Evolutionary conservation across 108 stramenopile genomes (phyloP).

Genomic region (Schizochytrium sp.): DNA sequence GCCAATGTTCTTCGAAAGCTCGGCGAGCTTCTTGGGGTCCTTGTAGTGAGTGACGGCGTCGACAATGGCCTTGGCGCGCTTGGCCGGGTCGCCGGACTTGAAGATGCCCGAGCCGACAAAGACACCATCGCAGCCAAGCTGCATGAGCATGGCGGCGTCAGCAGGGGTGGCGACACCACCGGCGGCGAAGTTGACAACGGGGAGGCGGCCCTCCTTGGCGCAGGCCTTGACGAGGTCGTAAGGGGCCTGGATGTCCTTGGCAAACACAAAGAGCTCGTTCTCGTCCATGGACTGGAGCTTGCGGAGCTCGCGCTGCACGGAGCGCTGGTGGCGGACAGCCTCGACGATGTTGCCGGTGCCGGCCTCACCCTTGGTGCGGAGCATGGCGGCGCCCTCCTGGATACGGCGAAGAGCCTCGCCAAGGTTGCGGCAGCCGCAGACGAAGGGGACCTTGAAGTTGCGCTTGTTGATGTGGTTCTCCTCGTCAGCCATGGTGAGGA

Average conservation of each 20-base stretch:
- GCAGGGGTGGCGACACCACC: conserved; percentile 98
- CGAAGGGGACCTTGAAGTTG: conserved; percentile 92
- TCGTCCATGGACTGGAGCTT: conserved; percentile 73
- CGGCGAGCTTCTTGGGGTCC: conserved; percentile 90
- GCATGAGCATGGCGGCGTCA: conserved; percentile 99
- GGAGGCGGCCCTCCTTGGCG: conserved; percentile 78
- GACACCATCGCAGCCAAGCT: conserved; percentile 96
- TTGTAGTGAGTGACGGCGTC: conserved; percentile 90
- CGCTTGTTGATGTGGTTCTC: conserved; percentile 97
- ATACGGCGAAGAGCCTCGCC: conserved; percentile 93
- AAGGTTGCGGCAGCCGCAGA: conserved; percentile 96
- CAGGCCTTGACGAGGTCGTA: conserved; percentile 79
- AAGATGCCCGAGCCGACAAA: conserved; percentile 98
- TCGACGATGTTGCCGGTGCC: conserved; percentile 98
- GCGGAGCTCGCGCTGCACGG: conserved; percentile 76
- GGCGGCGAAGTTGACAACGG: conserved; percentile 98
- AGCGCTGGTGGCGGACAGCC: conserved; percentile 89
- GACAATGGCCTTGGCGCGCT: conserved; percentile 89
- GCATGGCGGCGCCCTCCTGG: conserved; percentile 95
- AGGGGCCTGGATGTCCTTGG: conserved; percentile 86
- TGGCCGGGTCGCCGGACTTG: conserved; percentile 81
- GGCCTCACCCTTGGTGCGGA: conserved; percentile 98
- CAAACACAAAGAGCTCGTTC: conserved; percentile 91
- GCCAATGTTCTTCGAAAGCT: conserved; percentile 83
- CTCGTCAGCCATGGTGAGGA: conserved; percentile 98